Conservation (phyloP, 441 rosid species). For the Lepidium campestre region DNA sequence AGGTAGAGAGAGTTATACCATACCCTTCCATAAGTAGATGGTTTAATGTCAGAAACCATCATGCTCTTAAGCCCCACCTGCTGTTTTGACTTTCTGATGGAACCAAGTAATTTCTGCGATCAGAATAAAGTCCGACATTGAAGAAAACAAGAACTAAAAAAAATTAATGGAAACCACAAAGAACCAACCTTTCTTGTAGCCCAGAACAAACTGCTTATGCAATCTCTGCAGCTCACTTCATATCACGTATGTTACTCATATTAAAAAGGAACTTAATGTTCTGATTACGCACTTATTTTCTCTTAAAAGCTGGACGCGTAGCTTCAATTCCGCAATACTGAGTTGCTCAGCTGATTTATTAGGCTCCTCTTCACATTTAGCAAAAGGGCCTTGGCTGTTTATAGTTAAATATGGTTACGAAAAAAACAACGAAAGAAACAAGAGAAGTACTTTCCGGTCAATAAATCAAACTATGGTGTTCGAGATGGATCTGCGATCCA, state of each 20-base stretch:
- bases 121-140: conserved; percentile 5
- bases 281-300: conserved; percentile 47
- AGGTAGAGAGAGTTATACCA: conserved; percentile 12
- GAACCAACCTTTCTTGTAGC: conserved; percentile 71
- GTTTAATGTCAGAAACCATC: conserved; percentile 73
- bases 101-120: conserved; percentile 65
- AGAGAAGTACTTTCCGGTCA: conserved; percentile 4
- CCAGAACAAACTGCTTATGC: conserved; percentile 87
- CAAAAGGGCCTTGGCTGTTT: conserved; percentile 60
- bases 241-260: conserved; percentile 14
- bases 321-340: conserved; percentile 56
- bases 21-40: conserved; percentile 85
- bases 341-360: conserved; percentile 58
- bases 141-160: conserved; percentile 2
- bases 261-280: conserved; percentile 7
- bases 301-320: conserved; percentile 58
- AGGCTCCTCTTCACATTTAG: conserved; percentile 52
- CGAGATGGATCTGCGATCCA: too few species aligned
- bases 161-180: conserved; percentile 7
- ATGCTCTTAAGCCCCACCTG: conserved; percentile 72
- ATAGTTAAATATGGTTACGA: conserved; percentile 1
- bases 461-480: not conserved
- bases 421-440: not conserved
- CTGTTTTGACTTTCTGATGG: conserved; percentile 59
- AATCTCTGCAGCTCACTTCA: conserved; percentile 84